These are phyloP conservation scores for Cnidoscolus chayamansa DNA, from an alignment of 441 rosid genomes.

Conservation along the genomic window DNA sequence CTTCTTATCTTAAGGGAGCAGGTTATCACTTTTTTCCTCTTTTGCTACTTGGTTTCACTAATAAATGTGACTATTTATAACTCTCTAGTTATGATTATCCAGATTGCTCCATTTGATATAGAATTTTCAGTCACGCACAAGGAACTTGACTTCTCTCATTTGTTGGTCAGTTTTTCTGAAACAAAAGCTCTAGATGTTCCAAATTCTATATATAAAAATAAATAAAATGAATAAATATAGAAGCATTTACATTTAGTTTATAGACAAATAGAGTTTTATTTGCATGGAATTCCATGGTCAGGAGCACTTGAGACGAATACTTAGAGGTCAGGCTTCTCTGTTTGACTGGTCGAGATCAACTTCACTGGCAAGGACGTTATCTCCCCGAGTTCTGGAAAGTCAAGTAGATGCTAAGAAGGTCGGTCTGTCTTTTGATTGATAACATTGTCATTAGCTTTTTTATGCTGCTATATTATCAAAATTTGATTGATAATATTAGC, in stretches of 20 bases:
- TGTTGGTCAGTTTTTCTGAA: slow-evolving; percentile 72
- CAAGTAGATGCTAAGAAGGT: slow-evolving; percentile 98
- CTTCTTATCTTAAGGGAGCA: slow-evolving; percentile 91
- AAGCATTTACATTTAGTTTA: background rate
- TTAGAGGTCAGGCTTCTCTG: slow-evolving; percentile 93
- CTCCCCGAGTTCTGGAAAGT: slow-evolving; percentile 95
- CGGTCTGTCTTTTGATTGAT: slow-evolving; percentile 39
- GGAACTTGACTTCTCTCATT: slow-evolving; percentile 97
- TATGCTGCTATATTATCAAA: background rate
- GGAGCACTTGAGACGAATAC: slow-evolving; percentile 92
- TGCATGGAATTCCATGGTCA: slow-evolving; percentile 29
- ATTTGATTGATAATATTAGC: too few species aligned
- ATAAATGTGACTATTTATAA: slow-evolving; percentile 12
- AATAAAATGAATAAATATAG: background rate
- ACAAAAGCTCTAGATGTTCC: slow-evolving; percentile 10
- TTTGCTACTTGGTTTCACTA: slow-evolving; percentile 25
- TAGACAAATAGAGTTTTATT: slow-evolving; percentile 7
- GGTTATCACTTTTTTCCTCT: slow-evolving; percentile 39
- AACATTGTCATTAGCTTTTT: background rate
- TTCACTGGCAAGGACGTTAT: slow-evolving; percentile 87
- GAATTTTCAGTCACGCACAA: slow-evolving; percentile 94
- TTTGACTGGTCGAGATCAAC: slow-evolving; percentile 97
- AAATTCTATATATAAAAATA: too few species aligned
- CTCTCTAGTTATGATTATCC: slow-evolving; percentile 29
- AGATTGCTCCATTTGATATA: slow-evolving; percentile 97